phyloP scores from a whole-genome alignment of 2,329 filamentous ascomycete genomes.

The Colletotrichum tabaci region DNA sequence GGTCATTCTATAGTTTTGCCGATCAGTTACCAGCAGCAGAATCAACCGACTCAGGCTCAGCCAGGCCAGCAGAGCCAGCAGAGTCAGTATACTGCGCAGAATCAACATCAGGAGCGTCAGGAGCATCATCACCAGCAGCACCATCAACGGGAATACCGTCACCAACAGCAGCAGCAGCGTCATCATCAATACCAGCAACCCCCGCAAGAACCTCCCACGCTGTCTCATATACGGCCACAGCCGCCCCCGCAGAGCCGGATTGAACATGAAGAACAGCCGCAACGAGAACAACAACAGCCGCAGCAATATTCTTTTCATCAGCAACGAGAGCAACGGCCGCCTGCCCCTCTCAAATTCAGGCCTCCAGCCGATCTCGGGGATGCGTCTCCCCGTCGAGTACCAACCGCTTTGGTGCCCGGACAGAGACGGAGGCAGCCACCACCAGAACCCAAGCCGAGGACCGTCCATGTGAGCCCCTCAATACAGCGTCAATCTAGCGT shows the following conservation, averaged over 20 bases:
- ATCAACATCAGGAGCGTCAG: background rate
- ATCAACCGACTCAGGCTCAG: background rate
- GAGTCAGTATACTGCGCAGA: background rate
- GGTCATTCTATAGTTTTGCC: background rate
- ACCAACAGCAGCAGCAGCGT: background rate
- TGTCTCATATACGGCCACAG: background rate
- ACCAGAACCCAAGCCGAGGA: background rate
- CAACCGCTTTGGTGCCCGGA: background rate
- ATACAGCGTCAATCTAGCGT: background rate
- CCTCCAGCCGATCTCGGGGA: background rate
- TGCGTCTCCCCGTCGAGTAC: background rate
- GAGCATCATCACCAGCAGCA: background rate
- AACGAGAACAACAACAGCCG: background rate
- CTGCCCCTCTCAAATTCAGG: background rate
- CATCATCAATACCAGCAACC: background rate
- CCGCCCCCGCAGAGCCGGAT: background rate
- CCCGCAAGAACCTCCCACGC: background rate
- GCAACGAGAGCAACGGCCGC: background rate
- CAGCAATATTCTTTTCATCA: background rate
- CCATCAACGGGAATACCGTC: no score
- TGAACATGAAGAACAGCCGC: background rate
- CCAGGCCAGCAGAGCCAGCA: background rate
- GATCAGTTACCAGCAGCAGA: slow-evolving; percentile 5
- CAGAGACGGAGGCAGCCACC: background rate
- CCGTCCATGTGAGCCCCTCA: background rate